Conservation (phyloP, 768 basidiomycete genomes). For the Lyophyllum decastes region DNA sequence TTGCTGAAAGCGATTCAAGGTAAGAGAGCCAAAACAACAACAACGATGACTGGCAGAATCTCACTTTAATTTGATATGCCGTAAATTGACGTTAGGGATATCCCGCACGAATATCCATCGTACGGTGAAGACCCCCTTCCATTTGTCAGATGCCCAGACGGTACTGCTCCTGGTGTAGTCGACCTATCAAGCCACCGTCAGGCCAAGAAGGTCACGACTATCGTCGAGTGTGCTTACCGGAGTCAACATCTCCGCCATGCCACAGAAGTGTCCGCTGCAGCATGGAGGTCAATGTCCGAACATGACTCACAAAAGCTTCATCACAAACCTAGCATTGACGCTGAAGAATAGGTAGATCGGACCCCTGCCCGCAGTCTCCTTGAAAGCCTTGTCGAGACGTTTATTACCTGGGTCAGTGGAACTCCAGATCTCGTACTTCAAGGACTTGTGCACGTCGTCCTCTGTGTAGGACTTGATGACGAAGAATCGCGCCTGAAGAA, state of each 20-base stretch:
- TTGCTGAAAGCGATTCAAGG: conserved; percentile 56
- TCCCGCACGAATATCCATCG: conserved; percentile 98
- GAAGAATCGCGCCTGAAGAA: conserved; percentile 79
- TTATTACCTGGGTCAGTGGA: conserved; percentile 98
- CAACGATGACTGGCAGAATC: conserved; percentile 19
- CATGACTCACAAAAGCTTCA: not conserved
- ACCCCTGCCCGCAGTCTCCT: conserved; percentile 87
- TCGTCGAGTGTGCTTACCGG: conserved; percentile 51
- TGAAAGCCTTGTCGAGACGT: conserved; percentile 95
- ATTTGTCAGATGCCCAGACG: conserved; percentile 99
- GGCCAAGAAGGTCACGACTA: not conserved
- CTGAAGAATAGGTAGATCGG: conserved; percentile 99
- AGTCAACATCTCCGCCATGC: conserved; percentile 98
- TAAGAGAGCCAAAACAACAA: not conserved
- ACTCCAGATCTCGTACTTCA: conserved; percentile 98
- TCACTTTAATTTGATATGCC: conserved; percentile 88
- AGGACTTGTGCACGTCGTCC: conserved; percentile 97
- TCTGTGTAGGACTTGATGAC: conserved; percentile 99
- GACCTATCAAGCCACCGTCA: conserved; percentile 44
- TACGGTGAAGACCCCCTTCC: conserved; percentile 99
- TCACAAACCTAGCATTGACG: conserved; percentile 79
- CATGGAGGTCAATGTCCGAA: not conserved
- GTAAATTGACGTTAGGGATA: conserved; percentile 85
- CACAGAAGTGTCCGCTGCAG: conserved; percentile 91
- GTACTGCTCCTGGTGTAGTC: conserved; percentile 94